Percentiles rank a stretch among this genome's conserved stretches.
Conservation (phyloP, 805 yeast species). For the Teunomyces tritomae region DNA sequence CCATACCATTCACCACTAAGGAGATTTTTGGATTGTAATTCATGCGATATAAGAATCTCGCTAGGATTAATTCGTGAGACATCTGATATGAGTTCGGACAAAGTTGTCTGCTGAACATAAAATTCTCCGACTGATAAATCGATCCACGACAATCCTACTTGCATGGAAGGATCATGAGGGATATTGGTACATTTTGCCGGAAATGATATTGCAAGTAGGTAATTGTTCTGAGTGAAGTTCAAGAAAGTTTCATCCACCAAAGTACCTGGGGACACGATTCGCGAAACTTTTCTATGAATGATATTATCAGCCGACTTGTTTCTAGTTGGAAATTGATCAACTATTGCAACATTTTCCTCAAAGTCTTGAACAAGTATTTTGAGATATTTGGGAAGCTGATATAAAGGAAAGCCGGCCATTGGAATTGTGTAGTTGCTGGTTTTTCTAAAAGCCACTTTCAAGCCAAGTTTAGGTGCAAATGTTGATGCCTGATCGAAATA, state of each 20-base stretch:
- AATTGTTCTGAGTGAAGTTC: constrained; percentile 70
- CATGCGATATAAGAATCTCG: constrained; percentile 65
- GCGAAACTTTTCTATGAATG: constrained; percentile 65
- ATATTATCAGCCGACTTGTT: constrained; percentile 23
- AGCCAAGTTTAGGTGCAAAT: constrained; percentile 66
- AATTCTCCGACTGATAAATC: constrained; percentile 85
- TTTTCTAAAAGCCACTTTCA: constrained; percentile 62
- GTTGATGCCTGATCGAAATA: constrained; percentile 85
- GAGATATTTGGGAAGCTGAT: constrained; percentile 69
- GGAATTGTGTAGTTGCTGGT: constrained; percentile 49
- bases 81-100: constrained; percentile 64
- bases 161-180: constrained; percentile 39
- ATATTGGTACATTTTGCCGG: constrained; percentile 45
- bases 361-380: constrained; percentile 68
- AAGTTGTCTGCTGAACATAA: constrained; percentile 60
- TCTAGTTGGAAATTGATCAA: constrained; percentile 56
- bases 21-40: constrained; percentile 36
- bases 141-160: constrained; percentile 80
- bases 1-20: constrained; percentile 53
- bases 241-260: constrained; percentile 82
- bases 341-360: constrained; percentile 72
- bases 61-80: constrained; percentile 76
- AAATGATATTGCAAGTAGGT: constrained; percentile 60
- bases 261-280: constrained; percentile 92
- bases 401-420: constrained; percentile 90